Conservation (phyloP, 176 grass and related monocot species). For the Aegilops speltoides region DNA sequence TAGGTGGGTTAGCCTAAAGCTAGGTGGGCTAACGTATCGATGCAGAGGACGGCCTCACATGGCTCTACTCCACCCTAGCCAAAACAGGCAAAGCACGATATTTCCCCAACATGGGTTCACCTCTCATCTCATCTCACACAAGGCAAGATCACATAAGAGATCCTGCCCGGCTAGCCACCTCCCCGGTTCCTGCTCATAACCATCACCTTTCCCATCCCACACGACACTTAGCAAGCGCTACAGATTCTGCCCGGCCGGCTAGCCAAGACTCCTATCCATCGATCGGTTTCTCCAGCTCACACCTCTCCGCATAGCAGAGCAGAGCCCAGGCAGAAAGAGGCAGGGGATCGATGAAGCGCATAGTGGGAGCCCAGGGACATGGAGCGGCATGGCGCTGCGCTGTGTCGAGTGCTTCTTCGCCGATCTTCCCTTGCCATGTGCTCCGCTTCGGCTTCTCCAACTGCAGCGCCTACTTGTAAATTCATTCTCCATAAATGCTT, state of each 20-base stretch:
- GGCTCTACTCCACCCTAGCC: not conserved
- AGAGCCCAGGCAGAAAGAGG: not conserved
- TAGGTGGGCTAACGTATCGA: no score
- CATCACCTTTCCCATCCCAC: no score
- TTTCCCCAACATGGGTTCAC: not conserved
- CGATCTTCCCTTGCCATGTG: slow-evolving; percentile 51
- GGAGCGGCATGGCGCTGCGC: slow-evolving; percentile 65
- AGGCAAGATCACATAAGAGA: no score
- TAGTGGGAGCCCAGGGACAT: slow-evolving; percentile 71
- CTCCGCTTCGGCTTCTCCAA: slow-evolving; percentile 57
- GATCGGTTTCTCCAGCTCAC: not conserved
- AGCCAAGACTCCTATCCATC: not conserved
- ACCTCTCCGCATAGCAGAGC: not conserved
- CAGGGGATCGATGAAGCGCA: slow-evolving; percentile 42
- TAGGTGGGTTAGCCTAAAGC: no score
- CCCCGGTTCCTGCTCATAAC: no score
- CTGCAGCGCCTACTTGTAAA: slow-evolving; percentile 69
- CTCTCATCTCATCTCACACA: not conserved
- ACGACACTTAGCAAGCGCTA: no score
- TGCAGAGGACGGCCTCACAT: not conserved
- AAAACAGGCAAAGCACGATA: not conserved
- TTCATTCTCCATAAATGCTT: not conserved
- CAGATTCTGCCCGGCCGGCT: no score
- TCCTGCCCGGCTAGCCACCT: no score
- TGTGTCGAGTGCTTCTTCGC: slow-evolving; percentile 52